These are phyloP conservation scores for Micractinium conductrix DNA, from an alignment of 139 green algal genomes.

Conservation along the genomic window DNA sequence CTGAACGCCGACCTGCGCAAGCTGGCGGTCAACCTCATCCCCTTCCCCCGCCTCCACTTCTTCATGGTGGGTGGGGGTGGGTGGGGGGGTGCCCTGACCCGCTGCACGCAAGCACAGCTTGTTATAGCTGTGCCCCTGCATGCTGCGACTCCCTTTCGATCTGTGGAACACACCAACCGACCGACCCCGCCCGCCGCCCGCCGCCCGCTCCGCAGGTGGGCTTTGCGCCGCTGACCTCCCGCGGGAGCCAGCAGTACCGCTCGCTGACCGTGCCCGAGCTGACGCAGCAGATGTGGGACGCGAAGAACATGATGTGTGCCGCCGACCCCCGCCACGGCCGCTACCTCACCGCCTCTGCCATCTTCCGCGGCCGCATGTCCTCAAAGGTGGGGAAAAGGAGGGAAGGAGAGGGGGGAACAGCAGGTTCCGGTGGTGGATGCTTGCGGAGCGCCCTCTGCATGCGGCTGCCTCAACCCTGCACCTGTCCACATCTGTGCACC, in stretches of 20 bases:
- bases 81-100: not conserved
- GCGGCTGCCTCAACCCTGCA: not conserved
- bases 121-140: no score
- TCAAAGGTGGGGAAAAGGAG: conserved; percentile 78
- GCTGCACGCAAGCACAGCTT: no score
- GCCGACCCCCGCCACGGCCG: conserved; percentile 97
- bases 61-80: conserved; percentile 84
- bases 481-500: not conserved
- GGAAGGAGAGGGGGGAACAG: not conserved
- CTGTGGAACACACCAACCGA: not conserved
- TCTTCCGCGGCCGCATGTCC: conserved; percentile 98
- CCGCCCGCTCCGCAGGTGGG: conserved; percentile 70
- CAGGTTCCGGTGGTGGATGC: not conserved
- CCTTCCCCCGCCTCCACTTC: conserved; percentile 99
- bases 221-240: conserved; percentile 96
- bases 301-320: conserved; percentile 99
- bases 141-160: no score
- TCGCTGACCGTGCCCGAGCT: conserved; percentile 97
- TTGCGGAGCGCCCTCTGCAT: no score
- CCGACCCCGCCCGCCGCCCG: no score
- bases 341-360: conserved; percentile 96
- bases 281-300: conserved; percentile 99
- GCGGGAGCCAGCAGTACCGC: conserved; percentile 97
- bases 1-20: conserved; percentile 99
- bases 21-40: conserved; percentile 99